Percentiles rank a stretch among this genome's conserved stretches.
Conservation (phyloP, 805 yeast genomes). For the Yarrowia phangngaensis region DNA sequence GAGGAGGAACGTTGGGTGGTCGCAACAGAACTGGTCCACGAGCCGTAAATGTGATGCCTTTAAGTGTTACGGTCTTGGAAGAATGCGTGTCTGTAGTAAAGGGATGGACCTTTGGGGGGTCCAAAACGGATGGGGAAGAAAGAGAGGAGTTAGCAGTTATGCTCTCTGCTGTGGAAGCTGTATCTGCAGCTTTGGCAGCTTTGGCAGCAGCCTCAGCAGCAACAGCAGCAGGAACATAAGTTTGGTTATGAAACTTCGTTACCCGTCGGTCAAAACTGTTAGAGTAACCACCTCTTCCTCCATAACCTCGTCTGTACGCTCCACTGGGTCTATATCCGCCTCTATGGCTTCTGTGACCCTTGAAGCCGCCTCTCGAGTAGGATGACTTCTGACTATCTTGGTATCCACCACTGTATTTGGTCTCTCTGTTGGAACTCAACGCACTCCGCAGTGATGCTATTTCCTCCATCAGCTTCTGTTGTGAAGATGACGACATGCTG, state of each 20-base stretch:
- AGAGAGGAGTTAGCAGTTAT: not conserved
- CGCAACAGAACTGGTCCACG: constrained; percentile 24
- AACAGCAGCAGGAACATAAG: constrained; percentile 15
- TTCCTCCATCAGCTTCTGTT: constrained; percentile 21
- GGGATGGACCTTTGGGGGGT: too few relatives aligned
- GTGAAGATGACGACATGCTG: constrained; percentile 13
- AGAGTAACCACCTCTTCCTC: constrained; percentile 8
- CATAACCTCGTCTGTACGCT: constrained; percentile 1
- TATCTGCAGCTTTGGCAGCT: not conserved
- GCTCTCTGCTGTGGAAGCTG: not conserved
- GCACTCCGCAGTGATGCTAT: constrained; percentile 11
- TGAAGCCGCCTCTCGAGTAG: constrained; percentile 1
- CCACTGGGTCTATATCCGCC: not conserved
- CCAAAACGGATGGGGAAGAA: not conserved
- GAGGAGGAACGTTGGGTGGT: constrained; percentile 17
- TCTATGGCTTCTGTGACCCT: not conserved
- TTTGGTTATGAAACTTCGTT: constrained; percentile 15
- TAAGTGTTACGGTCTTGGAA: constrained; percentile 4
- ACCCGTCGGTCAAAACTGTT: constrained; percentile 1
- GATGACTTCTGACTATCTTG: constrained; percentile 1
- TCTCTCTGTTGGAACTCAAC: constrained; percentile 8
- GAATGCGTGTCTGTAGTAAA: not conserved
- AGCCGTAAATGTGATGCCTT: constrained; percentile 7
- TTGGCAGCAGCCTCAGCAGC: constrained; percentile 25
- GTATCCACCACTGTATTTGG: constrained; percentile 14